Evolutionary conservation across 2,329 filamentous ascomycete genomes (phyloP), one percentile per base, ranked within the genome.

Genomic region (Phialophora chinensis): DNA sequence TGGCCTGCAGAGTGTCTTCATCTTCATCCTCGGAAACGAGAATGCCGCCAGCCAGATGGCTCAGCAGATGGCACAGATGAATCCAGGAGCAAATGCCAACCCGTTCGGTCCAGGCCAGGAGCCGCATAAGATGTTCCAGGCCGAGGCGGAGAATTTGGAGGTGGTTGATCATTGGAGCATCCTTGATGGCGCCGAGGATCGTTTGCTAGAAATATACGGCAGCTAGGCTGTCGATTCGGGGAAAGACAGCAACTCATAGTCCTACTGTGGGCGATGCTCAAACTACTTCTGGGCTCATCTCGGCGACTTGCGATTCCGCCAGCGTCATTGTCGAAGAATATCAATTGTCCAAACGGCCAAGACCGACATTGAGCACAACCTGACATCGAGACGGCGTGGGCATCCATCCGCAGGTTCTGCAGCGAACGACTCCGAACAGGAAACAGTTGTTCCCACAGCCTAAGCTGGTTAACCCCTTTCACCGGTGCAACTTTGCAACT

Each of bases 101-200:
- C 90, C 95, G 82, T 96, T 97, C 79, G 93, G 91, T 33, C 93
- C 95, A 0, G 93, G 94, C 27, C 90, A 95, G 75, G 96, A 99
- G 76, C 92, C 93, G 0, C 91, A 98, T 80, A 99, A 99, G 84
- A 87, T 97, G 77, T 99, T 97, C 80, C 84, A 90, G 77, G 91
- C 85, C 55, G 95, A 99, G 81, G 91, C 91, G 2, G 95, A 99
- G 84, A 99, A 99, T 79, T 79, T 99, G 69, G 93, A 96, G 73
- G 95, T 99, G 27, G 86, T 96, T 74, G 93, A 97, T 77, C 94
- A 98, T 79, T 91, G 92, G 77, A 97, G 91, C 74, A 92, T 97
- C 69, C 82, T 98, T 66, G 91, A 96, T 73, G 90, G 90, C 20
- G 90, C 97, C 65, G 93, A 97, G 82, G 87, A 93, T 75, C 88